Base-by-base conservation (phyloP, 352 stramenopile species). In the Phytophthora meadii region DNA sequence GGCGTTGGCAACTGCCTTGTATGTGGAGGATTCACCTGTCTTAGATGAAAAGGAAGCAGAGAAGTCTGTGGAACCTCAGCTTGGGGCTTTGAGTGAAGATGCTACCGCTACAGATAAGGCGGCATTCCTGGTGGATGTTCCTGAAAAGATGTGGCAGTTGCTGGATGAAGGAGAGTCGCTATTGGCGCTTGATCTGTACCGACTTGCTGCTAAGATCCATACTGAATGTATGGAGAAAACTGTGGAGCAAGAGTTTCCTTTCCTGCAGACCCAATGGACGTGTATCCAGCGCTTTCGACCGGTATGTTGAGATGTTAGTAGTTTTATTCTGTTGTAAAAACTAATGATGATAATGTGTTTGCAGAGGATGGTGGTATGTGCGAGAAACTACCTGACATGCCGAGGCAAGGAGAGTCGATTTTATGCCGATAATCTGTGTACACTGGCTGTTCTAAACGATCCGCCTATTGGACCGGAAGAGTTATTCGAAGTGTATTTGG, bases 61-160 rank as follows among this genome's bases (percentile, higher is more conserved):
- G 37, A 10, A 22, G 25, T 12, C 28, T 30, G 10, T 22, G 2
- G 5, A 63, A 4, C 27, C 17, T 5, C 15, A 56, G 14, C 5
- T 61, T 34, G 10, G 22, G 15, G 1, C 2, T 15, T 5, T 40
- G 9, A 11, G 2, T 4, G 22, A 46, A 0, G 12, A 51, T 15
- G 30, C 36, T 42, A 42, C 64, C 1, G 40, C 68, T 30, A 57
- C 63, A 24, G 70, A 84, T 8, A 75, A 69, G 9, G 82, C 90
- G 42, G 57, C 72, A 7, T 83, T 88, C 22, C 61, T 95, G 14
- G 72, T 90, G 37, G 70, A 72, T 17, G 76, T 81, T 1, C 75
- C 79, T 1, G 87, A 95, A 52, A 71, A 76, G 27, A 84, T 95
- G 63, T 95, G 87, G 85, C 70, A 81, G 45, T 32, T 76, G 15